Percentiles rank a stretch among this genome's conserved stretches.
phyloP scores from a whole-genome alignment of 2,329 filamentous ascomycete genomes.

The Ophiostoma sp. region DNA sequence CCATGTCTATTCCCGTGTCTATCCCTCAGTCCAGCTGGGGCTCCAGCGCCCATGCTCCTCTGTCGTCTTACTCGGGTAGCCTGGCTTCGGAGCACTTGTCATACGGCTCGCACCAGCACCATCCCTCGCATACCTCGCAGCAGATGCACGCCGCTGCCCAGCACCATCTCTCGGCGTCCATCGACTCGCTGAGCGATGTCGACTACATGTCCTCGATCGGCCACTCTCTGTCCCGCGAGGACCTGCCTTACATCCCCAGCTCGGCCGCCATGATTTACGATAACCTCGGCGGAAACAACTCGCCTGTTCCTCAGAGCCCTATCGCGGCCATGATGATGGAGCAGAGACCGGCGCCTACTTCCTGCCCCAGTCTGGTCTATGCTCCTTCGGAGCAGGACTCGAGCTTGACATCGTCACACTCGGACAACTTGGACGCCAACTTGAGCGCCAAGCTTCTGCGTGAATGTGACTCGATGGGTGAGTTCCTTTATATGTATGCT shows the following conservation, averaged over 20 bases:
- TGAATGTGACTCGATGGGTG: conserved; percentile 54
- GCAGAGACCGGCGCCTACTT: conserved; percentile 51
- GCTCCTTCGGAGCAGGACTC: conserved; percentile 57
- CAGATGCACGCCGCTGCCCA: conserved; percentile 16
- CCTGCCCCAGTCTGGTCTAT: conserved; percentile 58
- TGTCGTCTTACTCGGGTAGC: conserved; percentile 24
- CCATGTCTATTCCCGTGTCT: conserved; percentile 22
- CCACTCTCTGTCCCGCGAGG: conserved; percentile 51
- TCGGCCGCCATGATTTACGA: conserved; percentile 52
- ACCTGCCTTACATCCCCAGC: conserved; percentile 52
- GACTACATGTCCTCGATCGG: conserved; percentile 56
- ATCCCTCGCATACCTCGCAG: conserved; percentile 9
- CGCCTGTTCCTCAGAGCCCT: conserved; percentile 47
- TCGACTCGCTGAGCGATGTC: conserved; percentile 57
- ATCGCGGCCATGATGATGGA: conserved; percentile 52
- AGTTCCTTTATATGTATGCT: conserved; percentile 35
- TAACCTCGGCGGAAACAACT: conserved; percentile 30
- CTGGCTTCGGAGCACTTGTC: conserved; percentile 20
- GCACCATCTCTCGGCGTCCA: conserved; percentile 46
- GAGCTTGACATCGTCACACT: conserved; percentile 51
- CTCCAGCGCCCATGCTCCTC: conserved; percentile 2
- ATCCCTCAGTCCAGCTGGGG: conserved; percentile 24
- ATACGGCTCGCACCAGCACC: conserved; percentile 5
- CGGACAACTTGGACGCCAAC: conserved; percentile 50
- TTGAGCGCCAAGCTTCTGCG: conserved; percentile 49